Base-by-base conservation (phyloP, 2,329 filamentous ascomycete species). In the Knufia petricola region DNA sequence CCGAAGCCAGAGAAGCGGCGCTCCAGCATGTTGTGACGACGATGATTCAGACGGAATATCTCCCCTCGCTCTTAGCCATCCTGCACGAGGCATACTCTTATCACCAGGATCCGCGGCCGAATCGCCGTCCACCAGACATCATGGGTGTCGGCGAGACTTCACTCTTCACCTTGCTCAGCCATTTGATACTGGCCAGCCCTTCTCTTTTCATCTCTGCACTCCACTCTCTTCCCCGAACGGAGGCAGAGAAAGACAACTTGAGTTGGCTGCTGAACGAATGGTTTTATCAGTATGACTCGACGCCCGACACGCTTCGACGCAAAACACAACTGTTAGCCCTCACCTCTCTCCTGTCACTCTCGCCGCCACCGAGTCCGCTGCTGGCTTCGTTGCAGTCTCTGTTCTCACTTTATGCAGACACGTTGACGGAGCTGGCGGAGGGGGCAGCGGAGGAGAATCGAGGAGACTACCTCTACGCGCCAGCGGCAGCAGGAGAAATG, bases 131-230 rank as follows among this genome's bases (percentile, higher is more conserved):
- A 17, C 77, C 81, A 34, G 77, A 79, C 24, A 77, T 95, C 28
- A 83, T 84, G 58, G 79, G 81, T 10, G 75, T 88, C 9, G 82
- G 85, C 1, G 81, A 95, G 61, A 85, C 85, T 0, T 86, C 95
- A 61, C 95, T 94, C 63, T 84, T 94, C 60, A 78, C 80, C 3
- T 80, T 96, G 1, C 73, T 98, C 1, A 82, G 87, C 1, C 83
- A 89, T 1, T 75, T 96, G 13, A 78, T 82, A 0, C 69, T 94
- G 1, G 81, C 82, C 1, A 84, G 84, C 31, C 86, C 89, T 1
- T 66, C 67, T 2, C 70, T 85, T 1, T 84, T 95, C 56, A 69
- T 82, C 10, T 69, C 72, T 39, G 74, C 73, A 1, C 60, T 78
- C 44, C 10, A 26, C n/a, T 31, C 31, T 40, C 21, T 39, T 13